Percentiles rank a stretch among this genome's conserved stretches.
phyloP scores from a whole-genome alignment of 2,329 filamentous ascomycete species.

The Monilinia fructigena region DNA sequence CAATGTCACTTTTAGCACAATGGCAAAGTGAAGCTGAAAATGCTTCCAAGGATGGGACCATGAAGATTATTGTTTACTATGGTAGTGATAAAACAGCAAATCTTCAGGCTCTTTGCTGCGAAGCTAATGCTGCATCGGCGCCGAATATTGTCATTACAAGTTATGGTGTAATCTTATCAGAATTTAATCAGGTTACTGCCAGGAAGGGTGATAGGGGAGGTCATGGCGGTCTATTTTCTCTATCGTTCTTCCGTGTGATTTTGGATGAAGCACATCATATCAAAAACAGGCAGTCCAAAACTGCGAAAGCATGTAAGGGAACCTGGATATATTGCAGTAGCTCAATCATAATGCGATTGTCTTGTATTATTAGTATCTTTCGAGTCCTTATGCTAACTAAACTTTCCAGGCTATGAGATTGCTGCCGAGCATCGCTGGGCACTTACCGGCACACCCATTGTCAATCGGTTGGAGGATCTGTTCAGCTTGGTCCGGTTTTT shows the following conservation, averaged over 20 bases:
- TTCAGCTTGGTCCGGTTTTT: conserved; percentile 92
- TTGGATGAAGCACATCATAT: conserved; percentile 94
- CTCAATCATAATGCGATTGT: not conserved
- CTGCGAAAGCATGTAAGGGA: conserved; percentile 73
- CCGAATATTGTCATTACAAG: conserved; percentile 93
- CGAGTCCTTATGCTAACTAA: not conserved
- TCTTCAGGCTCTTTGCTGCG: conserved; percentile 74
- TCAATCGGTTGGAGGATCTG: conserved; percentile 91
- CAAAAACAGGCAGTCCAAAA: conserved; percentile 88
- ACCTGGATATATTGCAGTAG: not conserved
- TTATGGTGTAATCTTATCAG: conserved; percentile 87
- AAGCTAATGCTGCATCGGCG: conserved; percentile 68
- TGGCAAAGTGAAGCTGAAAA: conserved; percentile 96
- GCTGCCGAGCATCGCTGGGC: conserved; percentile 85
- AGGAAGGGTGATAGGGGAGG: conserved; percentile 63
- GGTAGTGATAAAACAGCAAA: conserved; percentile 80
- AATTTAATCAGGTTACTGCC: conserved; percentile 74
- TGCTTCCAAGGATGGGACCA: conserved; percentile 77
- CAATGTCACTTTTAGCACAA: conserved; percentile 93
- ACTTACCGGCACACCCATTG: conserved; percentile 91
- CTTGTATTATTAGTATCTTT: too few species aligned
- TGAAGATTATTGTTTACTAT: conserved; percentile 89
- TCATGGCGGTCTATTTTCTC: conserved; percentile 77
- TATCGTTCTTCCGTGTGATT: conserved; percentile 93
- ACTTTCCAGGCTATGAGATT: conserved; percentile 63